These are phyloP conservation scores for Agastache rugosa DNA, from an alignment of 257 asterid genomes.

Conservation along the genomic window DNA sequence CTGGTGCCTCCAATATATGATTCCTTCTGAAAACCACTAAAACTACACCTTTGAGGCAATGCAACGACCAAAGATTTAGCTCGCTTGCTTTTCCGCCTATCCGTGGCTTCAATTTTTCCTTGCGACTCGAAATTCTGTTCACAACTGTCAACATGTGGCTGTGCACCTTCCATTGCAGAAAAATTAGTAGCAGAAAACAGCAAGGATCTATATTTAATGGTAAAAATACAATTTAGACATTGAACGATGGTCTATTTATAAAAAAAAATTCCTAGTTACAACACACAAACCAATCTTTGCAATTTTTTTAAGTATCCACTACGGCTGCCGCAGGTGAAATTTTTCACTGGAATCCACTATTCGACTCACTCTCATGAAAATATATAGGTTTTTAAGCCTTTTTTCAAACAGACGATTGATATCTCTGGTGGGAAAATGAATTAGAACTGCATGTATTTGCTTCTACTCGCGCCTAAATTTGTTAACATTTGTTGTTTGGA, in stretches of 20 bases:
- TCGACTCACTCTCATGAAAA: not conserved
- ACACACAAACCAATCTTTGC: not conserved
- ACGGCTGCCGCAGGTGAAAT: not conserved
- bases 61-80: conserved; percentile 23
- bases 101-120: conserved; percentile 13
- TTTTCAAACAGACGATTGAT: not conserved
- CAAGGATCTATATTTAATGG: conserved; percentile 15
- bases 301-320: not conserved
- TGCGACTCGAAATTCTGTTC: conserved; percentile 34
- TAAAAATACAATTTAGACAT: not conserved
- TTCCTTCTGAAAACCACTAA: conserved; percentile 25
- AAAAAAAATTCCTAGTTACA: not conserved
- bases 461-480: not conserved
- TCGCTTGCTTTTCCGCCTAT: conserved; percentile 15
- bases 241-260: not conserved
- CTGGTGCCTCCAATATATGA: conserved; percentile 20
- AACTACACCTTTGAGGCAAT: not conserved
- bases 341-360: not conserved
- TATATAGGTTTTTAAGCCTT: not conserved
- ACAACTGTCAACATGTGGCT: conserved; percentile 28
- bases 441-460: not conserved
- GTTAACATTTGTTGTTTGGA: not conserved
- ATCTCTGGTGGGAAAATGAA: not conserved
- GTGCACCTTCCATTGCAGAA: conserved; percentile 32
- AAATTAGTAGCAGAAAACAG: conserved; percentile 19